Base-by-base conservation (phyloP, 257 asterid genomes). In the Primulina tabacum region DNA sequence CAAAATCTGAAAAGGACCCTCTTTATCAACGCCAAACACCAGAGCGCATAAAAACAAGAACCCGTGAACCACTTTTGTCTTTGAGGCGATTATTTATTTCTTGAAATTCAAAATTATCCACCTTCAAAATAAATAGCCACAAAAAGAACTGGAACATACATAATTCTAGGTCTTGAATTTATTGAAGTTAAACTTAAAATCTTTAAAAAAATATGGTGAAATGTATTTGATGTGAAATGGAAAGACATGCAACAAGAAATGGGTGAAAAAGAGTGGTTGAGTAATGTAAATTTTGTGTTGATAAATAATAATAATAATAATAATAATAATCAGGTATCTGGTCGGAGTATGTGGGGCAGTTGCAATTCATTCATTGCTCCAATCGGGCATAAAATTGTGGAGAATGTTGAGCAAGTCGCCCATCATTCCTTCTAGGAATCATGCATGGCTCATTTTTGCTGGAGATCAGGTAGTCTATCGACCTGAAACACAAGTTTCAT, bases 341-440 rank as follows among this genome's bases (percentile, higher is more conserved):
- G 97, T 88, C 8, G 98, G 96, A 79, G 87, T 90, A 53, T 83
- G 90, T 4, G 95, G 86, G 18, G 95, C 90, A 7, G 97, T 78
- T 34, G 92, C 92, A 47, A 65, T 81, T 55, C 92, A 90, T 77
- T 85, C 95, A 50, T 37, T 84, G 78, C 84, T 92, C 76, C 98
- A 92, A 67, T 80, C 90, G 65, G 73, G 88, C 9, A 79, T 88
- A 4, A 78, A 83, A 59, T 67, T 70, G 8, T 81, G 82, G 4
- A 82, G 86, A 70, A 26, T 86, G 34, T 60, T 84, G 34, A 82
- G 79, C 5, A 87, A 83, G 18, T 73, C 89, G 40, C 80, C 90
- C 0, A 20, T 73, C 32, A 65, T 82, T 71, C 85, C 88, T 71
- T 89, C 97, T 0, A 71, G 84, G 65, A 80, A 72, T 58, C 95